Evolutionary conservation across 2,329 filamentous ascomycete species (phyloP).

Genomic region (Cryoendolithus antarcticus): DNA sequence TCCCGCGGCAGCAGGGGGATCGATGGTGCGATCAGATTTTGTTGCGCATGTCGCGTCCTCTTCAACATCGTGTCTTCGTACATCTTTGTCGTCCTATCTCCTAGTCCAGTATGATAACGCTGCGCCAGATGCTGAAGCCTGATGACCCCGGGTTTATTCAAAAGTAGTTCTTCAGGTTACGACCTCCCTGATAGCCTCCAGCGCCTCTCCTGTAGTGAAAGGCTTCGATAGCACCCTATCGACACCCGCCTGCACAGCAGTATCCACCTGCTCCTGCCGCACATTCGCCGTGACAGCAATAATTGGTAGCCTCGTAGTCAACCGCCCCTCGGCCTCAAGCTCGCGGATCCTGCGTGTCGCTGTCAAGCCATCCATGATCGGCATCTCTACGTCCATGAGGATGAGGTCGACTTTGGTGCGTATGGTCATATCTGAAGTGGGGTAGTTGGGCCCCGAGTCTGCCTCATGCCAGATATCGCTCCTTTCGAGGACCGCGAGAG

Average conservation of each 20-base stretch:
- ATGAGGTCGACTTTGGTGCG: conserved; percentile 33
- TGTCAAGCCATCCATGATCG: conserved; percentile 65
- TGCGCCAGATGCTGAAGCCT: too few relatives aligned
- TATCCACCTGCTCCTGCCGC: conserved; percentile 56
- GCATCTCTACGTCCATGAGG: conserved; percentile 72
- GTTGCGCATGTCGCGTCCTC: too few relatives aligned
- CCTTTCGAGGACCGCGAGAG: conserved; percentile 21
- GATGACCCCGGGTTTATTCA: too few relatives aligned
- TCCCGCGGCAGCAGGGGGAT: too few relatives aligned
- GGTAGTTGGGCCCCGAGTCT: neutral
- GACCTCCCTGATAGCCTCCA: too few relatives aligned
- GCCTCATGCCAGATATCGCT: conserved; percentile 8
- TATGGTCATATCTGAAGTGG: conserved; percentile 20
- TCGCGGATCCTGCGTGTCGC: conserved; percentile 56
- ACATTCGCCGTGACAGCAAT: conserved; percentile 71
- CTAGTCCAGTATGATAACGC: too few relatives aligned
- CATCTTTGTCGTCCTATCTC: too few relatives aligned
- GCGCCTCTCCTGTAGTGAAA: conserved; percentile 31
- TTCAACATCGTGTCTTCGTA: too few relatives aligned
- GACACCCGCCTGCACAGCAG: conserved; percentile 58
- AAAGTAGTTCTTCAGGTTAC: too few relatives aligned
- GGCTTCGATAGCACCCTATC: conserved; percentile 71
- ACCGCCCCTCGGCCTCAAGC: conserved; percentile 47
- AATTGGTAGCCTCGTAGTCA: conserved; percentile 54
- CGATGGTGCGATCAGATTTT: too few relatives aligned